Evolutionary conservation across 2,329 filamentous ascomycete species (phyloP), one percentile per base, ranked within the genome.

Genomic region (Talaromyces atroroseus): DNA sequence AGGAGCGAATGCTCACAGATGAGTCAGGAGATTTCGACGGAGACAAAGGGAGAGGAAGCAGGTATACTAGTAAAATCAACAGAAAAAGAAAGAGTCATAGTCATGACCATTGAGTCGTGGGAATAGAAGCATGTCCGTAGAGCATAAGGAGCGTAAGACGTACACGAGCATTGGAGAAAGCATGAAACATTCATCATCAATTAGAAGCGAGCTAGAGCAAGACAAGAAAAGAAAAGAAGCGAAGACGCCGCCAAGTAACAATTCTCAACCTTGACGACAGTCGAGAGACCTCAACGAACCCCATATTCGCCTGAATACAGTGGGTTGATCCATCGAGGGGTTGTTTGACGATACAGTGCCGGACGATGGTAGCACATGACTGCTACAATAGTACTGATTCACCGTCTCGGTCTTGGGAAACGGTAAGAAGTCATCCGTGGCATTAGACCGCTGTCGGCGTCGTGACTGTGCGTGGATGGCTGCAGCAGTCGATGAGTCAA

Each of bases 401-500:
- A 67, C 44, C 18, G 67, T 65, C 44, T 71, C 69, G 1, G 63
- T 60, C 7, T 70, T 66, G 3, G 59, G 52, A 10, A 58, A 58
- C n/a, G 55, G 49, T 7, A 36, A 60, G 49, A 47, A 61, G n/a
- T 66, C 66, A 0, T 67, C 62, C 18, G 57, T 58, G 0, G 66
- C 64, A 11, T 67, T 64, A 0, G 67, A 68, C 11, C 62, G 62
- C 52, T 71, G 68, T 16, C 65, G 66, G 14, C 70, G 69, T 1
- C 70, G 62, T 14, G 64, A 67, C 44, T 69, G 66, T 2, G 71
- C 70, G 44, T 73, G 70, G 23, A 70, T 64, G 1, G 70, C 70
- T 0, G 71, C 71, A 1, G 70, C 71, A 48, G 55, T 54, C 2
- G 69, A 64, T n/a, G 65, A 64, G 45, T 72, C 69, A 16, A 72